A percentile compares a stretch with the other conserved stretches of the same genome.
Conservation (phyloP, 73 alveolate species). For the Blepharisma stoltei region DNA sequence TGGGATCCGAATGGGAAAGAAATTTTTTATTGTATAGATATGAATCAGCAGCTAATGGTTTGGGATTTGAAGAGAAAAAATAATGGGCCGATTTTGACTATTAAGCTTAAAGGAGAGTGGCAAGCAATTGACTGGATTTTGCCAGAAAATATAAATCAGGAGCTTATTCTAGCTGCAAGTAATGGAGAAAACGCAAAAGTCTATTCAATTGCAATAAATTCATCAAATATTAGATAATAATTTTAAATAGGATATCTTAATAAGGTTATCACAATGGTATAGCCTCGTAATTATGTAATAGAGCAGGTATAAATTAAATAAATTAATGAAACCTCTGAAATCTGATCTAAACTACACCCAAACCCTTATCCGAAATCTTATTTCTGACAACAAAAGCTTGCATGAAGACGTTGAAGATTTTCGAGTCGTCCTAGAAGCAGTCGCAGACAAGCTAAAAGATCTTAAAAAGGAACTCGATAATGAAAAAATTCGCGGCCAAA, state of each 20-base stretch:
- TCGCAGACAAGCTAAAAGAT: background rate
- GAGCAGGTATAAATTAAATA: no score
- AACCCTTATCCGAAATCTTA: background rate
- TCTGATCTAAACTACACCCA: slow-evolving; percentile 1
- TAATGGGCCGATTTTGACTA: background rate
- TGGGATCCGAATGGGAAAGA: background rate
- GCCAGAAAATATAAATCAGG: slow-evolving; percentile 1
- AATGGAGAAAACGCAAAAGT: no score
- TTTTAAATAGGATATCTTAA: no score
- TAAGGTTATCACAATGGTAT: no score
- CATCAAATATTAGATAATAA: no score
- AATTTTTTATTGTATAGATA: background rate
- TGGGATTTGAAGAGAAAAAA: slow-evolving; percentile 19
- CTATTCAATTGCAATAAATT: no score
- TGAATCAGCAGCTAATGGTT: slow-evolving; percentile 1
- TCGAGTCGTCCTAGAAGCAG: slow-evolving; percentile 13
- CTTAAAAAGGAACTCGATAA: background rate
- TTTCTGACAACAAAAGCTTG: slow-evolving; percentile 5
- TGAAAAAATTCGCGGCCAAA: slow-evolving; percentile 10
- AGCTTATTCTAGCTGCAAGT: background rate
- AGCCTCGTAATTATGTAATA: no score
- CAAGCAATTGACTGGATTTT: slow-evolving; percentile 23
- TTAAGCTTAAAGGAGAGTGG: background rate
- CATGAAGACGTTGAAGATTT: slow-evolving; percentile 30
- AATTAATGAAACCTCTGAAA: slow-evolving; percentile 3